A percentile compares a stretch with the other conserved stretches of the same genome.
phyloP scores from a whole-genome alignment of 805 yeast genomes.

The Kluyveromyces starmeri region DNA sequence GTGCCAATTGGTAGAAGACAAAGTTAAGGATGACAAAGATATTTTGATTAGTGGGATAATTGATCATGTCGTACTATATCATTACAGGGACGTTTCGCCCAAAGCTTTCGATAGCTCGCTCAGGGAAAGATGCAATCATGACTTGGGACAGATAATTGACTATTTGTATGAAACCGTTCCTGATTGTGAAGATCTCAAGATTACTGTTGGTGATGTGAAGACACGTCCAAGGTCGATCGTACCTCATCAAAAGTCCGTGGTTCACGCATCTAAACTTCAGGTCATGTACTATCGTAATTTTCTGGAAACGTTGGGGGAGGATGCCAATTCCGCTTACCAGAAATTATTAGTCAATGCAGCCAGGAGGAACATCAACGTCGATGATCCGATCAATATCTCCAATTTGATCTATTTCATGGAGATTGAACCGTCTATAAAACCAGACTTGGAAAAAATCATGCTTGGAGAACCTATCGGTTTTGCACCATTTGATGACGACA shows the following conservation, averaged over 20 bases:
- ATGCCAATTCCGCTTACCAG: conserved; percentile 30
- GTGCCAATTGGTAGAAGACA: conserved; percentile 9
- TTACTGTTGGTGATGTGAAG: conserved; percentile 49
- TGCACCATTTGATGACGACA: conserved; percentile 36
- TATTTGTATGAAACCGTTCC: conserved; percentile 7
- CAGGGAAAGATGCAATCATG: conserved; percentile 2
- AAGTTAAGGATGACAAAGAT: conserved; percentile 19
- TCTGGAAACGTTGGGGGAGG: conserved; percentile 31
- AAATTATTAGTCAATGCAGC: conserved; percentile 39
- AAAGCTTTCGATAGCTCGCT: conserved; percentile 2
- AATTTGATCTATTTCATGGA: conserved; percentile 33
- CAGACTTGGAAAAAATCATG: conserved; percentile 39
- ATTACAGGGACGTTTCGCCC: conserved; percentile 1
- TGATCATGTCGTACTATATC: conserved; percentile 36
- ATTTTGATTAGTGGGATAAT: conserved; percentile 56
- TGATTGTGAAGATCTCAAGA: conserved; percentile 9
- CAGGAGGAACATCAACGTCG: conserved; percentile 40
- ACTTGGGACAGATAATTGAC: conserved; percentile 15
- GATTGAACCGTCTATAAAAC: conserved; percentile 29
- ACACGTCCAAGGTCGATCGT: conserved; percentile 39
- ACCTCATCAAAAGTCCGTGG: conserved; percentile 44
- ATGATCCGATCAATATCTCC: conserved; percentile 38
- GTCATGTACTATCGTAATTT: conserved; percentile 50
- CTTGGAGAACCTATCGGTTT: conserved; percentile 39
- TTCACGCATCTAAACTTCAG: conserved; percentile 46